Conservation (phyloP, 1,139 yeast genomes). For the Tardiomyces digboiensis region DNA sequence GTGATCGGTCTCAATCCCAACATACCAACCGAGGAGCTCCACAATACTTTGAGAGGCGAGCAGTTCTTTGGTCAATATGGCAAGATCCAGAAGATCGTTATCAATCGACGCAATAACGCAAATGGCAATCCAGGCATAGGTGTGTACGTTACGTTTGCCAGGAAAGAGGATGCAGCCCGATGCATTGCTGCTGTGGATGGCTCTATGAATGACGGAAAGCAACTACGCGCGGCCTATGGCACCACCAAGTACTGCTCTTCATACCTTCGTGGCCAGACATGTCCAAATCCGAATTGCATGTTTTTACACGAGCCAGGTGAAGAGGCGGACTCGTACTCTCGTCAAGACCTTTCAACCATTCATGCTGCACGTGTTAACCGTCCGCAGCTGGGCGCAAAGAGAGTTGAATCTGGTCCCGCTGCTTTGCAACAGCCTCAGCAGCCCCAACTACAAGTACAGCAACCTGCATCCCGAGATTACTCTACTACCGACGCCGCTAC, state of each 20-base stretch:
- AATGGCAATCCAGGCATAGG: constrained; percentile 71
- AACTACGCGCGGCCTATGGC: constrained; percentile 91
- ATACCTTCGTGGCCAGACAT: constrained; percentile 87
- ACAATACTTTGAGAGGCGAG: constrained; percentile 75
- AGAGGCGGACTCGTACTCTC: constrained; percentile 94
- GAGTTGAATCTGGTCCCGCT: background rate
- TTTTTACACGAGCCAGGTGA: constrained; percentile 99
- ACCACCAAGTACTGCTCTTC: constrained; percentile 97
- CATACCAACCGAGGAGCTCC: constrained; percentile 82
- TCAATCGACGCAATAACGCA: constrained; percentile 57
- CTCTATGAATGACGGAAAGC: constrained; percentile 81
- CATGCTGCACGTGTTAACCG: constrained; percentile 36
- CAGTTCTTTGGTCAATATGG: constrained; percentile 98
- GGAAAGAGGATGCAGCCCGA: constrained; percentile 88
- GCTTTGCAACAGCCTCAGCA: background rate
- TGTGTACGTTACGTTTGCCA: constrained; percentile 89
- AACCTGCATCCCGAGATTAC: background rate
- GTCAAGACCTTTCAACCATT: constrained; percentile 84
- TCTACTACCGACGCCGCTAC: background rate
- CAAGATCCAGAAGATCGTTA: constrained; percentile 86
- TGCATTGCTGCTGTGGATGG: constrained; percentile 96
- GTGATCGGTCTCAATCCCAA: constrained; percentile 95
- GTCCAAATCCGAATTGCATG: constrained; percentile 99
- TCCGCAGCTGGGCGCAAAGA: constrained; percentile 1
- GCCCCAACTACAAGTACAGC: constrained; percentile 21